These are phyloP conservation scores for Fusarium ramigenum DNA, from an alignment of 2,329 filamentous ascomycete species.

Conservation along the genomic window DNA sequence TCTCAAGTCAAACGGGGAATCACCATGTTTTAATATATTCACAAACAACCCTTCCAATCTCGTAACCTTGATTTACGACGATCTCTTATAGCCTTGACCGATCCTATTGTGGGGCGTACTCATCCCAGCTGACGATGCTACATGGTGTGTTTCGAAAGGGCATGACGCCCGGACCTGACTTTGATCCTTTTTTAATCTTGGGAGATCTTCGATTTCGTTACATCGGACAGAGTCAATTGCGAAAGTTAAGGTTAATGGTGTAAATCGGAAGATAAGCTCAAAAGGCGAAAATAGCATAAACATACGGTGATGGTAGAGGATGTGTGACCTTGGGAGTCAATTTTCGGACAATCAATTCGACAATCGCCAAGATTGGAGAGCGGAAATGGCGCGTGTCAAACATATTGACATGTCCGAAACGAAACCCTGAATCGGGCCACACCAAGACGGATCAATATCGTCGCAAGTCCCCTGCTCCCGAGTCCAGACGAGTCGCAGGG, in stretches of 20 bases:
- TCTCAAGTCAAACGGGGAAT: neutral
- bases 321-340: neutral
- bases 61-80: slow-evolving; percentile 3
- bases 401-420: slow-evolving; percentile 20
- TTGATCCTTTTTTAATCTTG: slow-evolving; percentile 16
- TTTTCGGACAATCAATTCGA: neutral
- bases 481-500: slow-evolving; percentile 7
- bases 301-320: neutral
- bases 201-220: neutral
- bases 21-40: slow-evolving; percentile 7
- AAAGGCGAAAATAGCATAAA: neutral
- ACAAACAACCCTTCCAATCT: slow-evolving; percentile 8
- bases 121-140: slow-evolving; percentile 33
- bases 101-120: neutral
- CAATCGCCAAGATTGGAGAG: neutral
- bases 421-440: slow-evolving; percentile 18
- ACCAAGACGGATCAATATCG: slow-evolving; percentile 1
- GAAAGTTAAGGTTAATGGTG: neutral
- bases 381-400: slow-evolving; percentile 12
- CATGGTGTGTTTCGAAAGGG: slow-evolving; percentile 29
- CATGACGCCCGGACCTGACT: slow-evolving; percentile 13
- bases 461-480: slow-evolving; percentile 9
- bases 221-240: neutral
- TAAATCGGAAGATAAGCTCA: neutral
- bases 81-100: neutral